Evolutionary conservation across 805 yeast genomes (phyloP).

Genomic region (Candida krabiensis): DNA sequence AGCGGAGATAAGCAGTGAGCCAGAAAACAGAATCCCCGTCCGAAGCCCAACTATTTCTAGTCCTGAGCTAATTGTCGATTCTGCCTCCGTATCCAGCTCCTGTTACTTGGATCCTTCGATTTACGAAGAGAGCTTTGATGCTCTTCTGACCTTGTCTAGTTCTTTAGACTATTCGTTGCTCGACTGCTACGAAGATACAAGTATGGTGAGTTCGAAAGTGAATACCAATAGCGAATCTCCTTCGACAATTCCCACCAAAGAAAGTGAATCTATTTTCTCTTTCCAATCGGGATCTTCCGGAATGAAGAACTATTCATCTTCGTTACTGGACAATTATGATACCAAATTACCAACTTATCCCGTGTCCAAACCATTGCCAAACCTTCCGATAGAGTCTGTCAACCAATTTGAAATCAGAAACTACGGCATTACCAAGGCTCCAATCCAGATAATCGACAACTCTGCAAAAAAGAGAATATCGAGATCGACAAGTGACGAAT

Average conservation of each 20-base stretch:
- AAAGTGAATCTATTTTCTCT: slow-evolving; percentile 17
- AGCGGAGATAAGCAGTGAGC: too few relatives aligned
- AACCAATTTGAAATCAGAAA: slow-evolving; percentile 24
- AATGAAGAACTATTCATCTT: slow-evolving; percentile 1
- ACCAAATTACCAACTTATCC: slow-evolving; percentile 4
- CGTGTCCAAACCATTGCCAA: slow-evolving; percentile 19
- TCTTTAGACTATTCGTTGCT: too few relatives aligned
- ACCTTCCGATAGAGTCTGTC: slow-evolving; percentile 23
- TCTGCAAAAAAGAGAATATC: slow-evolving; percentile 8
- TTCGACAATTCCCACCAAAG: slow-evolving; percentile 4
- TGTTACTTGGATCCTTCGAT: too few relatives aligned
- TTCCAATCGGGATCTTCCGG: slow-evolving; percentile 7
- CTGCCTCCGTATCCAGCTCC: too few relatives aligned
- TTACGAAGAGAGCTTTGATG: too few relatives aligned
- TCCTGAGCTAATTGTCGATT: too few relatives aligned
- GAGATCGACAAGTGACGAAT: slow-evolving; percentile 1
- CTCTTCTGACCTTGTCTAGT: too few relatives aligned
- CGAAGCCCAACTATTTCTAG: too few relatives aligned
- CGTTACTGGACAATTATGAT: background rate
- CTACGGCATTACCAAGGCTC: slow-evolving; percentile 9
- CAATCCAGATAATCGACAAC: slow-evolving; percentile 4
- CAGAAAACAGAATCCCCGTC: too few relatives aligned
- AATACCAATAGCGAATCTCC: background rate
- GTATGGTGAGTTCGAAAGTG: too few relatives aligned
- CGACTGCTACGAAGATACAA: too few relatives aligned